Percentiles rank a stretch among this genome's conserved stretches.
phyloP scores from a whole-genome alignment of 257 asterid species.

The Nicotiana knightiana region DNA sequence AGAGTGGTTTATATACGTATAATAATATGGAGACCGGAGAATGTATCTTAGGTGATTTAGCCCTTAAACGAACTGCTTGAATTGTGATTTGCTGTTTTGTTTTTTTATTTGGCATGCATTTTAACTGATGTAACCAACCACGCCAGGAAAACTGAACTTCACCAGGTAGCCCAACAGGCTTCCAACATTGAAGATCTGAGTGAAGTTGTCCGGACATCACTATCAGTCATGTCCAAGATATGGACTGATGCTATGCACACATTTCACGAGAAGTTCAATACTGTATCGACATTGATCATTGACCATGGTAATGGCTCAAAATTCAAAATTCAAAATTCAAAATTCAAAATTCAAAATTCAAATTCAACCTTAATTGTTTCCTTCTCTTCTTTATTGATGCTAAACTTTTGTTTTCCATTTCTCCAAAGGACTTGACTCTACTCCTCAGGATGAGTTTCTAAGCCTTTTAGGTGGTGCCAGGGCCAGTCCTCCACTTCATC shows the following conservation, averaged over 20 bases:
- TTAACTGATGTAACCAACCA: conserved; percentile 9
- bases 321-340: conserved; percentile 1
- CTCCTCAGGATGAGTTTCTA: conserved; percentile 86
- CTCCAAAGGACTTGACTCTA: conserved; percentile 70
- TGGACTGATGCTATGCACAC: conserved; percentile 85
- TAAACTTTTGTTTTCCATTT: conserved; percentile 18
- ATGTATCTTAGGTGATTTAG: not conserved
- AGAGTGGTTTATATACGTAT: not conserved
- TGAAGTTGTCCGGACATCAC: conserved; percentile 65
- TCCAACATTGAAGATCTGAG: conserved; percentile 81
- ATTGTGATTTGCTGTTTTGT: not conserved
- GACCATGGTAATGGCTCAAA: conserved; percentile 65
- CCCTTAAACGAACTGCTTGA: not conserved
- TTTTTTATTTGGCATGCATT: conserved; percentile 10
- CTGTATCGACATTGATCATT: conserved; percentile 61
- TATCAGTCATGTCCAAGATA: conserved; percentile 81
- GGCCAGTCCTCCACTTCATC: conserved; percentile 95
- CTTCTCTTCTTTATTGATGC: conserved; percentile 14
- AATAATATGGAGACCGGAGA: not conserved
- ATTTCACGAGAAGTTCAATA: conserved; percentile 70
- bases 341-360: not conserved
- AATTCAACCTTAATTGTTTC: not conserved
- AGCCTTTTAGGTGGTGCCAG: conserved; percentile 95
- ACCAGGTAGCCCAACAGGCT: conserved; percentile 97
- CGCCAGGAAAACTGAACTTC: conserved; percentile 83